Evolutionary conservation across 768 basidiomycete species (phyloP), one percentile per base, ranked within the genome.

Genomic region (Gelatoporia subvermispora): DNA sequence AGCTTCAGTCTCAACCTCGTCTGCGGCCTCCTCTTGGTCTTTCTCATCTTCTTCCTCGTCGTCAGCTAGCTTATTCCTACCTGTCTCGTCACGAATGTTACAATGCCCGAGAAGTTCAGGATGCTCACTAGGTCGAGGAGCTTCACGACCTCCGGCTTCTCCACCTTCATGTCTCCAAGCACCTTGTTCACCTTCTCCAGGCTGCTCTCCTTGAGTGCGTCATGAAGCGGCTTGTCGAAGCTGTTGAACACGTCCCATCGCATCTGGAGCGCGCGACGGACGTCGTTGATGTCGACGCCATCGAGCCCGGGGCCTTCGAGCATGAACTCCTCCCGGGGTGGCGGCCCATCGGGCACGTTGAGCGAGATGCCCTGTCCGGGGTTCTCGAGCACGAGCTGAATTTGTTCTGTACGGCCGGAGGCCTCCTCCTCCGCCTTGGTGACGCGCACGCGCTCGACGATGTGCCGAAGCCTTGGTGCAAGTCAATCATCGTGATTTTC

Each of bases 341-440:
- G 93, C 3, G 94, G 95, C 0, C 96, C 95, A 31, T 92, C 88
- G 2, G 96, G 96, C 9, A 98, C 84, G 65, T 94, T 93, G 78
- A 98, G 98, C 1, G 77, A 68, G 67, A 98, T 95, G 28, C 70
- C 72, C 47, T 78, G 75, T 37, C 73, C 69, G 2, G 89, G 82
- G 57, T 93, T 90, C 60, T 95, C 88, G 1, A 93, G 82, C 4
- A 97, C 88, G 28, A 99, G 87, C 63, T 98, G 96, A 63, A 99
- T 98, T 62, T 92, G 88, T 64, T 97, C 93, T 31, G 76, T 67
- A 20, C 79, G 76, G 0, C 64, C 61, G 1, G 65, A 67, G 16
- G 68, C 67, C 13, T 66, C 71, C 50, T 75, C 75, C 53, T 92
- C 89, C 11, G 68, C 68, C 44, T 78, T 73, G 45, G 84, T 75